A percentile compares a stretch with the other conserved stretches of the same genome.
phyloP scores from a whole-genome alignment of 352 stramenopile genomes.

The Globisporangium mamillatum region DNA sequence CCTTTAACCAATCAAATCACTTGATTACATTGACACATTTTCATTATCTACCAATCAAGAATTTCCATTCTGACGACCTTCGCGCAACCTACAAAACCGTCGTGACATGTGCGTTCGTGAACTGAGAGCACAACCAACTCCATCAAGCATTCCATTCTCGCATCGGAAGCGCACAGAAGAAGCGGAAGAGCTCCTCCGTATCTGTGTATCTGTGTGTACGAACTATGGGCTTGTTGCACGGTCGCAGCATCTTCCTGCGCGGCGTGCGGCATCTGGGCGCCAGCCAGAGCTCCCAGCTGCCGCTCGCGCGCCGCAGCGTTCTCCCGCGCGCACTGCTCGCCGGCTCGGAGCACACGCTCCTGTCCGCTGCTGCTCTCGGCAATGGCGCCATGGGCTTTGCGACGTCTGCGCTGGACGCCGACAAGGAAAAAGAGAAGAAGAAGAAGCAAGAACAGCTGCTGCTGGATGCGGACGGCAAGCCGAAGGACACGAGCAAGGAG shows the following conservation, averaged over 20 bases:
- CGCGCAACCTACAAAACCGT: neutral
- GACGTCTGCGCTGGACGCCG: slow-evolving; percentile 22
- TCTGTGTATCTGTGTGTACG: neutral
- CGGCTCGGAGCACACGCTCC: slow-evolving; percentile 6
- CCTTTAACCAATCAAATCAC: slow-evolving; percentile 7
- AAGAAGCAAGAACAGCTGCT: neutral
- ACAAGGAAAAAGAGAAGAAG: slow-evolving; percentile 23
- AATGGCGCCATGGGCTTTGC: slow-evolving; percentile 32
- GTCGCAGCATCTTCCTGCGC: slow-evolving; percentile 38
- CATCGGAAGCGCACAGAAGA: neutral
- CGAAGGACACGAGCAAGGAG: slow-evolving; percentile 42
- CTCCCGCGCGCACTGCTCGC: slow-evolving; percentile 9
- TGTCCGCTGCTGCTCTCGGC: slow-evolving; percentile 11
- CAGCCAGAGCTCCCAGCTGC: slow-evolving; percentile 14
- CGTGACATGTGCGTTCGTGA: neutral
- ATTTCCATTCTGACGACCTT: neutral
- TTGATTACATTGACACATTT: neutral
- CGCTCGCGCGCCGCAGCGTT: neutral
- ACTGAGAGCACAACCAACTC: neutral
- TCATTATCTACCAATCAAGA: neutral
- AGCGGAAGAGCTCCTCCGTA: neutral
- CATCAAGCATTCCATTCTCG: neutral
- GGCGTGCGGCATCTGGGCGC: slow-evolving; percentile 28
- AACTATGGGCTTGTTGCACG: slow-evolving; percentile 40
- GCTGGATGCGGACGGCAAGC: neutral